Evolutionary conservation across 2,329 filamentous ascomycete species (phyloP).

Genomic region (Claviceps cyperi): DNA sequence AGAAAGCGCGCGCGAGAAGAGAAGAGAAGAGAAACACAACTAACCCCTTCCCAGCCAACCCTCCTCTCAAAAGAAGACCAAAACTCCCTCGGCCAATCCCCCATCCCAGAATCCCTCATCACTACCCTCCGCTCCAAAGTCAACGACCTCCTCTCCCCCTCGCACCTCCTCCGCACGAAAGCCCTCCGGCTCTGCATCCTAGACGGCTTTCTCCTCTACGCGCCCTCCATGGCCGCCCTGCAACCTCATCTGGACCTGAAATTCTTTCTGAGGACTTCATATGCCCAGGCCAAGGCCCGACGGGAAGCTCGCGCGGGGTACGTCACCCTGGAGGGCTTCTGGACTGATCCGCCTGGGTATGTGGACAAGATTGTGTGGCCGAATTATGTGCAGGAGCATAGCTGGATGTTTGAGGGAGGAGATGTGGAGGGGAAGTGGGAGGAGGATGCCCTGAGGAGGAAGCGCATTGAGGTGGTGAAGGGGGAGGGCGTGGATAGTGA

Average conservation of each 20-base stretch:
- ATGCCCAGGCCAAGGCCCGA: constrained; percentile 46
- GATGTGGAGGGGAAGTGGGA: constrained; percentile 48
- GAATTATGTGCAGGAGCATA: constrained; percentile 72
- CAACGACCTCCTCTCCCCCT: constrained; percentile 28
- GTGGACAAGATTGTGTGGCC: constrained; percentile 94
- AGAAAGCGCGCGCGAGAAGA: too few species aligned
- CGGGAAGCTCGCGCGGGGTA: constrained; percentile 60
- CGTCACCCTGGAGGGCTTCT: constrained; percentile 78
- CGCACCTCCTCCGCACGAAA: constrained; percentile 20
- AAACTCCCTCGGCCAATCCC: constrained; percentile 43
- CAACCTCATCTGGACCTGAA: constrained; percentile 55
- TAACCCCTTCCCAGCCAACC: constrained; percentile 11
- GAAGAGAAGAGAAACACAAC: neutral
- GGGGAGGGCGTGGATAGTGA: constrained; percentile 34
- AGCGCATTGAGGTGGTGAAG: constrained; percentile 34
- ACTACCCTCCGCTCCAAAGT: constrained; percentile 32
- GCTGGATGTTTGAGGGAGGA: constrained; percentile 60
- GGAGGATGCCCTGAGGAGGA: constrained; percentile 26
- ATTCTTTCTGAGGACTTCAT: constrained; percentile 62
- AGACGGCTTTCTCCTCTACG: constrained; percentile 81
- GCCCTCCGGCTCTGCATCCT: constrained; percentile 50
- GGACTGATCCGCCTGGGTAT: constrained; percentile 87
- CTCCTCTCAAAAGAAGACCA: constrained; percentile 37
- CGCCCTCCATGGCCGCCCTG: constrained; percentile 37
- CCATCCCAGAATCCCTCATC: constrained; percentile 34